Evolutionary conservation across 2,329 filamentous ascomycete species (phyloP), one percentile per base, ranked within the genome.

Genomic region (Monosporascus sp.): DNA sequence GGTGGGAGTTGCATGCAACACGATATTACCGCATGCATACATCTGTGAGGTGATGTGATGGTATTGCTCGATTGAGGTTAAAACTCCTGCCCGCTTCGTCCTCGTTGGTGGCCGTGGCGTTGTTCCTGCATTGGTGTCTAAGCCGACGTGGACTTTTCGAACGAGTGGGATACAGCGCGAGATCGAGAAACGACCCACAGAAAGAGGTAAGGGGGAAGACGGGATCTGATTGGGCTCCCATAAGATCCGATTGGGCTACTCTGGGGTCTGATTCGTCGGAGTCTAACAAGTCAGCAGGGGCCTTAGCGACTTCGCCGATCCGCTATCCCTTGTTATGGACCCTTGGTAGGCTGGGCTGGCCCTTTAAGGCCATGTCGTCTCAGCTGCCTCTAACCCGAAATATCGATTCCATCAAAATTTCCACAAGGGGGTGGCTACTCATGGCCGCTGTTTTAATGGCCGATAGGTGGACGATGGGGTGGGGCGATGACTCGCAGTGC

Each of bases 61-160:
- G 22, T 20, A 34, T 14, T 24, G 40, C 40, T 43, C 14, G 19
- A 43, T 20, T 24, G 40, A 43, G 40, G 19, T 24, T 20, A 20
- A 43, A 20, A 43, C 19, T 9, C 22, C 14, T 2, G 14, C n/a
- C 8, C 9, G 22, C 17, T 43, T 43, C 31, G 11, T 14, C 31
- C 31, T 14, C 31, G 11, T 34, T 34, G 31, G 31, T 14, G 31
- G 31, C 31, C 31, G 31, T 14, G 31, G 37, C 48, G 54, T 8
- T 56, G 51, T 17, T 37, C 43, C 14, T 53, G 48, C 17, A 19
- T 24, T 11, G 52, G 17, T n/a, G 36, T 20, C 27, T 49, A 38
- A 11, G 34, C 36, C 26, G 36, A n/a, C 17, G 38, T 41, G 38
- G 38, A 41, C 19, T 41, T n/a, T 17, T 41, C 17, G 38, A 20